Evolutionary conservation across 805 yeast species (phyloP).

Genomic region (Candida nanaspora): DNA sequence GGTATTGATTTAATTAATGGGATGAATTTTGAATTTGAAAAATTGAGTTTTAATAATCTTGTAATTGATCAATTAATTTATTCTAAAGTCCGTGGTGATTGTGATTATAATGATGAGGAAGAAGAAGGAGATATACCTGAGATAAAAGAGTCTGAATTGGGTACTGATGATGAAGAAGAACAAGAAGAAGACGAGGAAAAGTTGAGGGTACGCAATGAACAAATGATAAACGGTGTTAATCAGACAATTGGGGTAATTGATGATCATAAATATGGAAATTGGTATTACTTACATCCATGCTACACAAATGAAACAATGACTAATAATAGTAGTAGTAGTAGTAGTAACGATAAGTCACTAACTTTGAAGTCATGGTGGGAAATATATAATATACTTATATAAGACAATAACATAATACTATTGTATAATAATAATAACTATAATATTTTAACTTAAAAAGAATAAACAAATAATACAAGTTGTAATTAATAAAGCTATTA

Average conservation of each 20-base stretch:
- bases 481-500: slow-evolving; percentile 70
- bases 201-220: too few relatives aligned
- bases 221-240: not conserved
- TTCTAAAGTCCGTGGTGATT: not conserved
- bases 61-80: not conserved
- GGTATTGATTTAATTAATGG: not conserved
- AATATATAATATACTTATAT: slow-evolving; percentile 9
- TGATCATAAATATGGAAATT: slow-evolving; percentile 7
- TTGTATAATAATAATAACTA: too few relatives aligned
- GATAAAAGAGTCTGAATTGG: not conserved
- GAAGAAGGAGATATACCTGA: not conserved
- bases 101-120: not conserved
- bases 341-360: too few relatives aligned
- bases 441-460: slow-evolving; percentile 13
- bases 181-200: too few relatives aligned
- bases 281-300: slow-evolving; percentile 34
- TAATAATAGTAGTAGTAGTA: slow-evolving; percentile 5
- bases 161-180: too few relatives aligned
- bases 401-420: too few relatives aligned
- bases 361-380: slow-evolving; percentile 24
- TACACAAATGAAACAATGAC: slow-evolving; percentile 23
- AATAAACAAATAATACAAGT: slow-evolving; percentile 63
- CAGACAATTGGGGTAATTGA: slow-evolving; percentile 6
- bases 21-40: slow-evolving; percentile 3
- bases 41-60: slow-evolving; percentile 7